Base-by-base conservation (phyloP, 202 grass and related monocot species). In the Eragrostis tef region DNA sequence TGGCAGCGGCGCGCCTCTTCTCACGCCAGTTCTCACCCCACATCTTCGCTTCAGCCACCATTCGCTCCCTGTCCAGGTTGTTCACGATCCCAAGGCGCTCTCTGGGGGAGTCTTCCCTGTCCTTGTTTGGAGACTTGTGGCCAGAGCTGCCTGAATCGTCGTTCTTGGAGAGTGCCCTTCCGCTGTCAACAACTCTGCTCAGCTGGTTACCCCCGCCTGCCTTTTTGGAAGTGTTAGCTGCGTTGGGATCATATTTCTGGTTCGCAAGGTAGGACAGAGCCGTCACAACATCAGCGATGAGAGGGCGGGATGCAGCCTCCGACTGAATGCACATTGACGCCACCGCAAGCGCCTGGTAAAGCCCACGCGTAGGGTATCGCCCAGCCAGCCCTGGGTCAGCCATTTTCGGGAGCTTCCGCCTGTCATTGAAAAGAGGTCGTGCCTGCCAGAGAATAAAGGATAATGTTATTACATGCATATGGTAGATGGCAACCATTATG, bases 321-420 rank as follows among this genome's bases (percentile, higher is more conserved):
- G 92, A 94, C 74, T 99, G 92, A 70, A 95, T 93, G 87, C 93
- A 99, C 96, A 99, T 99, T 29, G 92, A 99, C 12, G 96, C 96
- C 73, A 95, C 90, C 0, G 92, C 89, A 0, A 99, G 83, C 0
- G 96, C 96, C 72, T 98, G 96, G 44, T 95, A 93, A 39, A 99
- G 85, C 13, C 87, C 96, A 11, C 96, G 90, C 81, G 69, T 88
- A 47, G 96, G 93, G 60, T 87, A 95, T 19, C 62, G 85, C 22
- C 92, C 91, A 45, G 86, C 87, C 66, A 99, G 53, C 56, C 69
- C 86, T 44, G 96, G 90, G 73, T 99, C 96, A 71, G 80, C 92
- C 83, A 99, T 90, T 68, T 65, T 99, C 43, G 88, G 83, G 78
- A 94, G 89, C 77, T 93, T 94, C 75, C 85, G 91, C 73, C 90